Evolutionary conservation across 345 rosid species (phyloP).

Genomic region (Syzygium grande): DNA sequence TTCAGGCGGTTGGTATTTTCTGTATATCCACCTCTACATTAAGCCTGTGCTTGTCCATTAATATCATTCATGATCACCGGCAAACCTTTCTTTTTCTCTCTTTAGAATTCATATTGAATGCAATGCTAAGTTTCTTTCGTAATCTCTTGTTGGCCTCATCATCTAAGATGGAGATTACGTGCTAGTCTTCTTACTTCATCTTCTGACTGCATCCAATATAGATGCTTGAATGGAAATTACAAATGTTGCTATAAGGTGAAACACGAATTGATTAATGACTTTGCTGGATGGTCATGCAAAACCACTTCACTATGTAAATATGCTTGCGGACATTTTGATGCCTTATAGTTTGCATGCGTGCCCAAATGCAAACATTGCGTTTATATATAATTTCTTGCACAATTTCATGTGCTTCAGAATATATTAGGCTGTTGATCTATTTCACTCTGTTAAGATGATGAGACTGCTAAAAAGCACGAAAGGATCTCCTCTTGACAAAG

Average conservation of each 20-base stretch:
- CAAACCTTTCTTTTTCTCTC: background rate
- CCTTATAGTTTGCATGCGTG: background rate
- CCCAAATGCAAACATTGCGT: background rate
- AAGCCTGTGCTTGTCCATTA: background rate
- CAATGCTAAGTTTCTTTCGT: background rate
- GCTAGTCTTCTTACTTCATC: background rate
- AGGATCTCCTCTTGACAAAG: background rate
- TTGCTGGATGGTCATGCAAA: background rate
- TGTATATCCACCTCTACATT: background rate
- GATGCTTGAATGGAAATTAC: background rate
- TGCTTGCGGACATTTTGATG: background rate
- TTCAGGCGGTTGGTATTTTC: constrained; percentile 42
- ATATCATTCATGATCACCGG: background rate
- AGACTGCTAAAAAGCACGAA: background rate
- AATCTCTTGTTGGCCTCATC: background rate
- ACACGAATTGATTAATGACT: background rate
- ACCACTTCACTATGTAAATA: background rate
- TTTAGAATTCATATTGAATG: background rate
- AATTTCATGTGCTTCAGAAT: background rate
- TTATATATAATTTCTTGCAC: background rate
- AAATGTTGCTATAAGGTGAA: background rate
- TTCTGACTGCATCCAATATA: background rate
- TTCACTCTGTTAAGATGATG: background rate
- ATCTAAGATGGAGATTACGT: background rate
- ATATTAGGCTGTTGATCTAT: background rate